phyloP scores from a whole-genome alignment of 176 grass and related monocot genomes.

The Phoenix roebelenii region DNA sequence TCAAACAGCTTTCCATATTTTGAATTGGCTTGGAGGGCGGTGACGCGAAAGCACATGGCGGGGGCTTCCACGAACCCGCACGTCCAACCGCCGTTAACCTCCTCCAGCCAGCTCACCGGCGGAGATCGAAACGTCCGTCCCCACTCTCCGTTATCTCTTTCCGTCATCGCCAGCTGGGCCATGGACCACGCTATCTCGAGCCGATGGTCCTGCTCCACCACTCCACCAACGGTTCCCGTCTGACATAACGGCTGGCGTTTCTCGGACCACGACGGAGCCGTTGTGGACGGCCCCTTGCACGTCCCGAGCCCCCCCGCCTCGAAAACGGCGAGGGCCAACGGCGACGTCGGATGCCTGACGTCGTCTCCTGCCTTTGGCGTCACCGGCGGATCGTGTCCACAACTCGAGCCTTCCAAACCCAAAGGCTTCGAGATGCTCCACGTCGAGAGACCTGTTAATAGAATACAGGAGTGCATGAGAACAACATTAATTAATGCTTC shows the following conservation, averaged over 20 bases:
- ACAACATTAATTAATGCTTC: too few relatives aligned
- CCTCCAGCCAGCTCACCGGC: neutral
- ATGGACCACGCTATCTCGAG: too few relatives aligned
- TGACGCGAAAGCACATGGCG: slow-evolving; percentile 16
- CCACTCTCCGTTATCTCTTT: slow-evolving; percentile 17
- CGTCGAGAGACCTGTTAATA: too few relatives aligned
- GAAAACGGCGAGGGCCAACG: too few relatives aligned
- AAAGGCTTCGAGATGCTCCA: too few relatives aligned
- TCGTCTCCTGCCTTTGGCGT: neutral
- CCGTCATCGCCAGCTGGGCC: neutral
- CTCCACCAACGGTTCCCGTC: too few relatives aligned
- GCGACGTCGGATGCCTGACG: neutral
- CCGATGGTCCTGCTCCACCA: too few relatives aligned
- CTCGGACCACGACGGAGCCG: too few relatives aligned
- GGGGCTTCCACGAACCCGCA: slow-evolving; percentile 21
- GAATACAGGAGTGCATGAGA: too few relatives aligned
- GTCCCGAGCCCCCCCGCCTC: too few relatives aligned
- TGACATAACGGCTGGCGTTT: too few relatives aligned
- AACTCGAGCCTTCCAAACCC: slow-evolving; percentile 3
- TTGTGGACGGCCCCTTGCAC: too few relatives aligned
- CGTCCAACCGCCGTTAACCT: slow-evolving; percentile 23
- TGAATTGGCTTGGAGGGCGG: slow-evolving; percentile 7
- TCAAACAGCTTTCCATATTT: neutral
- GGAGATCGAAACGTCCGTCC: neutral
- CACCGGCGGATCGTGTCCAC: slow-evolving; percentile 9